phyloP scores from a whole-genome alignment of 1,284 basidiomycete species.

The Phellopilus nigrolimitatus region DNA sequence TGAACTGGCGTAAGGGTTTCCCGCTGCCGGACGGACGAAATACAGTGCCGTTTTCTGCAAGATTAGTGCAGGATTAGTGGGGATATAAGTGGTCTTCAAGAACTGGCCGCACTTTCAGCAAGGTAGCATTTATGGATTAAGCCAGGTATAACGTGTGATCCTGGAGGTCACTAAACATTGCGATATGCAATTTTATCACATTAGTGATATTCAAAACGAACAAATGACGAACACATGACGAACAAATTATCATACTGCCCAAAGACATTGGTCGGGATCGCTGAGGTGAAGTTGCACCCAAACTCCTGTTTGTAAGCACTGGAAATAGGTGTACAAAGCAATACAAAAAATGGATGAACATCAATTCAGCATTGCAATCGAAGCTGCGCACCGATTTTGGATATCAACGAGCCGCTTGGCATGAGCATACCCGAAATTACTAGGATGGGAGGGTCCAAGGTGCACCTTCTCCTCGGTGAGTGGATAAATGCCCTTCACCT shows the following conservation, averaged over 20 bases:
- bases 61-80: too few relatives aligned
- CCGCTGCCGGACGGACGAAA: constrained; percentile 84
- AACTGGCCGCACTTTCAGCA: constrained; percentile 62
- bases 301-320: constrained; percentile 91
- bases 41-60: constrained; percentile 77
- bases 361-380: too few relatives aligned
- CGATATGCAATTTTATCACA: too few relatives aligned
- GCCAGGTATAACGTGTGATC: constrained; percentile 88
- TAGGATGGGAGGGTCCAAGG: constrained; percentile 79
- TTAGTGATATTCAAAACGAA: not conserved
- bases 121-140: constrained; percentile 86
- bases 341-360: too few relatives aligned
- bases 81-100: not conserved
- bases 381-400: constrained; percentile 71
- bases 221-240: constrained; percentile 21
- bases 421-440: constrained; percentile 90
- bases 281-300: constrained; percentile 86
- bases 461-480: constrained; percentile 89
- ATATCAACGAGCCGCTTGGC: constrained; percentile 92
- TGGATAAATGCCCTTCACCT: constrained; percentile 61
- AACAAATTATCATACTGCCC: constrained; percentile 81
- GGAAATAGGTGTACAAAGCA: not conserved
- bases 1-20: constrained; percentile 87
- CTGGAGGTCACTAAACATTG: constrained; percentile 71
- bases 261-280: constrained; percentile 91